phyloP scores from a whole-genome alignment of 371 early-diverging fungal genomes.

The Batrachochytrium dendrobatidis region DNA sequence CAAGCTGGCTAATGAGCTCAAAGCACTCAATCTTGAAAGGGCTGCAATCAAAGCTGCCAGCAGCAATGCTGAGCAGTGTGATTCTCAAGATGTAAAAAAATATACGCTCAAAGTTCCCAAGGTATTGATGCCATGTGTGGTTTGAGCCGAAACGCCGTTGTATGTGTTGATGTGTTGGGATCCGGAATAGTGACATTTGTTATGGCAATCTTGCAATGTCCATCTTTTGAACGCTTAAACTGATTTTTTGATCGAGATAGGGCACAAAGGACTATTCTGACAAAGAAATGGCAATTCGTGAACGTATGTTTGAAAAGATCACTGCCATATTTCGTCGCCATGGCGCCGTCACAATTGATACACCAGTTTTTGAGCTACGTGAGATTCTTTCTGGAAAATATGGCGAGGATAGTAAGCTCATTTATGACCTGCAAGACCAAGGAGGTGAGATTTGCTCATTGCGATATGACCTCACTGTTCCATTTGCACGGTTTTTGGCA shows the following conservation, averaged over 20 bases:
- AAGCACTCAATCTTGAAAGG: conserved; percentile 12
- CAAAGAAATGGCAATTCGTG: conserved; percentile 91
- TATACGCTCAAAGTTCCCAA: conserved; percentile 24
- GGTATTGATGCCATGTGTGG: conserved; percentile 6
- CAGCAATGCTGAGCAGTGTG: not conserved
- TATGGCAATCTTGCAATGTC: not conserved
- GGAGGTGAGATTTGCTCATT: conserved; percentile 98
- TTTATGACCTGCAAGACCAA: conserved; percentile 97
- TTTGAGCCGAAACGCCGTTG: not conserved
- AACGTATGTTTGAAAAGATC: conserved; percentile 83
- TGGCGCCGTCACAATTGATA: conserved; percentile 97
- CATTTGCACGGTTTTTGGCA: conserved; percentile 98
- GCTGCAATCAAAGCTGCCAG: conserved; percentile 2
- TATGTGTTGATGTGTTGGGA: not conserved
- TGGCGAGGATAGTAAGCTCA: conserved; percentile 98
- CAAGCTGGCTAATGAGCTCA: conserved; percentile 9
- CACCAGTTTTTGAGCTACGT: conserved; percentile 95
- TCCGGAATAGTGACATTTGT: not conserved
- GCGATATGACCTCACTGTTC: conserved; percentile 97
- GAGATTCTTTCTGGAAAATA: conserved; percentile 98
- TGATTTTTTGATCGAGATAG: no score
- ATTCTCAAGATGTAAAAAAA: conserved; percentile 1
- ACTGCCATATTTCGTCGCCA: conserved; percentile 86
- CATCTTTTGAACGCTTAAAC: not conserved
- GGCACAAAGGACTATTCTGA: conserved; percentile 96